Evolutionary conservation across 257 asterid genomes (phyloP).

Genomic region (Linderniella brevidens): DNA sequence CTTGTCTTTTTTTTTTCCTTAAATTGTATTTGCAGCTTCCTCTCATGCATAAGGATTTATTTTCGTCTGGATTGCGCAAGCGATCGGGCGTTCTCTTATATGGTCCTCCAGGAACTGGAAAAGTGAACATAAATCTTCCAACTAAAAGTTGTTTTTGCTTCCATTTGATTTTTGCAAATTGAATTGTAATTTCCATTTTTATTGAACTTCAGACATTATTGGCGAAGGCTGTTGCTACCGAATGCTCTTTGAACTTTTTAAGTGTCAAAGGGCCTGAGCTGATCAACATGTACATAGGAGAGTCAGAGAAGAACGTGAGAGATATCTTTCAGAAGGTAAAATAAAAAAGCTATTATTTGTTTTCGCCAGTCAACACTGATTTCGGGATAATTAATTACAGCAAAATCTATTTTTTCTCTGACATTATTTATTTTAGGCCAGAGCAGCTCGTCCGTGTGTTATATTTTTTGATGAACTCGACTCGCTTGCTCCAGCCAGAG

Average conservation of each 20-base stretch:
- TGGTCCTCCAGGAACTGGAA: slow-evolving; percentile 99
- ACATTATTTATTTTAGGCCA: slow-evolving; percentile 41
- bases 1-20: too few relatives aligned
- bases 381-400: neutral
- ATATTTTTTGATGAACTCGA: slow-evolving; percentile 97
- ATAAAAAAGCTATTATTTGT: slow-evolving; percentile 4
- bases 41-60: slow-evolving; percentile 86
- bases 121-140: slow-evolving; percentile 33
- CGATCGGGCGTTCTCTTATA: slow-evolving; percentile 97
- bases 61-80: slow-evolving; percentile 94
- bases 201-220: slow-evolving; percentile 60
- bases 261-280: slow-evolving; percentile 97
- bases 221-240: slow-evolving; percentile 99
- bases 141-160: slow-evolving; percentile 5
- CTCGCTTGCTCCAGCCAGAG: slow-evolving; percentile 98
- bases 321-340: slow-evolving; percentile 94
- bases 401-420: slow-evolving; percentile 10
- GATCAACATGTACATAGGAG: slow-evolving; percentile 99
- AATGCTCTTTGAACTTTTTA: slow-evolving; percentile 85
- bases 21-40: slow-evolving; percentile 51
- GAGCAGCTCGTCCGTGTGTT: slow-evolving; percentile 96
- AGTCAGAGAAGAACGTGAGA: slow-evolving; percentile 84
- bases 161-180: slow-evolving; percentile 1
- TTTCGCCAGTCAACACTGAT: neutral
- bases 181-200: slow-evolving; percentile 12